phyloP scores from a whole-genome alignment of 1,139 yeast genomes.

The Yamadazyma atmosphaerica region DNA sequence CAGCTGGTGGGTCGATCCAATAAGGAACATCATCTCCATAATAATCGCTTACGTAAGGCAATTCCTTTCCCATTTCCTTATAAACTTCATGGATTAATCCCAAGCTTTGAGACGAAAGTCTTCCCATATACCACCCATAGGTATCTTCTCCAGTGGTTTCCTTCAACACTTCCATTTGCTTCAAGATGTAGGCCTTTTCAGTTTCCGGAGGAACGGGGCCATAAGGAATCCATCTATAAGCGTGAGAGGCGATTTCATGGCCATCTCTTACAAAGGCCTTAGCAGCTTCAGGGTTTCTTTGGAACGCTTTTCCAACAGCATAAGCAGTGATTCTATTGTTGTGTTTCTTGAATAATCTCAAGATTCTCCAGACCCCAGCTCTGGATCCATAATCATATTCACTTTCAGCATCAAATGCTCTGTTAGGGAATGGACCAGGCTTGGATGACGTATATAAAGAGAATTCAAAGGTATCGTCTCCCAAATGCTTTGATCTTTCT shows the following conservation, averaged over 20 bases:
- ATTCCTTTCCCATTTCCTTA: conserved; percentile 15
- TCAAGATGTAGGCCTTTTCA: conserved; percentile 18
- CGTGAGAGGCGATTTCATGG: conserved; percentile 39
- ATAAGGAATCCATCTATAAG: conserved; percentile 37
- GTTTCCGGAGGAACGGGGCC: conserved; percentile 18
- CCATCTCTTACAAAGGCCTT: conserved; percentile 35
- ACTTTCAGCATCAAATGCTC: conserved; percentile 22
- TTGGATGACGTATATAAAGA: conserved; percentile 19
- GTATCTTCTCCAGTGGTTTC: conserved; percentile 15
- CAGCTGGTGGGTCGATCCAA: conserved; percentile 20
- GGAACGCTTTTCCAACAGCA: conserved; percentile 39
- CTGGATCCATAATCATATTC: conserved; percentile 34
- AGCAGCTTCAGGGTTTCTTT: conserved; percentile 27
- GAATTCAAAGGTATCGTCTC: conserved; percentile 31
- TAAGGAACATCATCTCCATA: conserved; percentile 21
- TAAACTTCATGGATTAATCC: conserved; percentile 18
- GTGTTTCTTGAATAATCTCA: conserved; percentile 27
- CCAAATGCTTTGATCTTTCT: conserved; percentile 30
- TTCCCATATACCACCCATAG: conserved; percentile 21
- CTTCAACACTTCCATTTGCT: conserved; percentile 16
- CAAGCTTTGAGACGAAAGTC: conserved; percentile 18
- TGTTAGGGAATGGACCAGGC: conserved; percentile 17
- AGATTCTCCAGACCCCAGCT: conserved; percentile 36
- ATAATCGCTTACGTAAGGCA: conserved; percentile 18
- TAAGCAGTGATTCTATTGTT: conserved; percentile 30